Evolutionary conservation across 768 basidiomycete genomes (phyloP).

Genomic region (Tylopilus subfusipes): DNA sequence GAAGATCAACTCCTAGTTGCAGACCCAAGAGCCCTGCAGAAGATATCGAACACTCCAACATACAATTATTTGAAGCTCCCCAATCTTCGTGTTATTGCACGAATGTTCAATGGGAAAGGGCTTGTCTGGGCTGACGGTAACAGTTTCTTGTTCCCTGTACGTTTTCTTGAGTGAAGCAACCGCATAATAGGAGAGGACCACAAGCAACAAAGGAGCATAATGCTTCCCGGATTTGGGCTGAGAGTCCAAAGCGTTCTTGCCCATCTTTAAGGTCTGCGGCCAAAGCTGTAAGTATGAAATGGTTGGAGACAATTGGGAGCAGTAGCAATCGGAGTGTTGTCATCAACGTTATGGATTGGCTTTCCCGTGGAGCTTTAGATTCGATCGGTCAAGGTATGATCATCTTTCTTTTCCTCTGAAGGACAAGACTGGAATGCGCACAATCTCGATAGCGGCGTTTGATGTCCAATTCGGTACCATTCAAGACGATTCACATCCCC

Average conservation of each 20-base stretch:
- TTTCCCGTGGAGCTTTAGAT: slow-evolving; percentile 45
- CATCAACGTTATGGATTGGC: slow-evolving; percentile 22
- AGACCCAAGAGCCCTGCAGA: slow-evolving; percentile 42
- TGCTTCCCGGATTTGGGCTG: slow-evolving; percentile 53
- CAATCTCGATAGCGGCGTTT: slow-evolving; percentile 37
- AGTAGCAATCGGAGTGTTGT: neutral
- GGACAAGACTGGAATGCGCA: neutral
- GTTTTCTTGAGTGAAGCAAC: slow-evolving; percentile 13
- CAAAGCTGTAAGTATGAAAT: slow-evolving; percentile 14
- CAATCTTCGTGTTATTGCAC: slow-evolving; percentile 14
- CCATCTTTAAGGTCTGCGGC: slow-evolving; percentile 43
- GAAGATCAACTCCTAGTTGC: slow-evolving; percentile 44
- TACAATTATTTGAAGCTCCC: slow-evolving; percentile 40
- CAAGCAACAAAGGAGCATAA: slow-evolving; percentile 48
- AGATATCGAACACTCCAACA: slow-evolving; percentile 38
- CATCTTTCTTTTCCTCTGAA: neutral
- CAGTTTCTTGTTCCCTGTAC: neutral
- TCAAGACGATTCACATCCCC: neutral
- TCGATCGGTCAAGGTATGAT: slow-evolving; percentile 45
- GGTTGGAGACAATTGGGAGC: slow-evolving; percentile 16
- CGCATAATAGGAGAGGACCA: slow-evolving; percentile 37
- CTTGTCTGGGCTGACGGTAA: slow-evolving; percentile 40
- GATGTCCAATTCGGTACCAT: slow-evolving; percentile 29
- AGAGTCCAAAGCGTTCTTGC: slow-evolving; percentile 47
- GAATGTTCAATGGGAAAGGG: slow-evolving; percentile 28